phyloP scores from a whole-genome alignment of 202 grass and related monocot species.

The Alloteropsis angusta region DNA sequence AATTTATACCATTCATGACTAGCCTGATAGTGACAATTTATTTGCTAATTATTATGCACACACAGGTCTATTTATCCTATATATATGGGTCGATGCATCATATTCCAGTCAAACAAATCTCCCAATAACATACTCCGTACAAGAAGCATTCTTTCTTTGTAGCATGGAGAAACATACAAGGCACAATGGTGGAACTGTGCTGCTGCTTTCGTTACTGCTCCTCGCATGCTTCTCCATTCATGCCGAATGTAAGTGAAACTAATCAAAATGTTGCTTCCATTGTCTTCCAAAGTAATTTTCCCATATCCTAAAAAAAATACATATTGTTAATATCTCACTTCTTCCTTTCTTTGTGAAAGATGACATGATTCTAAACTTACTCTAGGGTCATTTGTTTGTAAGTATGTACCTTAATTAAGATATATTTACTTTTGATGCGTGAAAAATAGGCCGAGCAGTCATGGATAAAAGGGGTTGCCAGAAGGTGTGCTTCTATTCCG shows the following conservation, averaged over 20 bases:
- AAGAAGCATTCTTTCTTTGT: neutral
- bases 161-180: neutral
- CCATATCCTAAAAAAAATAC: neutral
- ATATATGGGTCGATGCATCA: neutral
- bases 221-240: neutral
- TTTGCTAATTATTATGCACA: neutral
- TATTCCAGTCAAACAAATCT: neutral
- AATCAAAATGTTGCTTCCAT: neutral
- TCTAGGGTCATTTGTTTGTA: too few species aligned
- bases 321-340: neutral
- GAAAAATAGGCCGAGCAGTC: neutral
- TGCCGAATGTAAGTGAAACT: neutral
- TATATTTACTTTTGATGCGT: neutral
- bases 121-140: neutral
- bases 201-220: neutral
- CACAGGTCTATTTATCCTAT: neutral
- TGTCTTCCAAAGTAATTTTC: neutral
- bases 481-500: neutral
- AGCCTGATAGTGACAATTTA: neutral
- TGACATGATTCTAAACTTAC: too few species aligned
- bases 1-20: neutral
- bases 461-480: neutral
- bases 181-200: neutral
- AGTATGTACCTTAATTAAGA: neutral
- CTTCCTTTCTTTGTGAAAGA: neutral